Conservation (phyloP, 805 yeast genomes). For the Monosporozyma solicola region DNA sequence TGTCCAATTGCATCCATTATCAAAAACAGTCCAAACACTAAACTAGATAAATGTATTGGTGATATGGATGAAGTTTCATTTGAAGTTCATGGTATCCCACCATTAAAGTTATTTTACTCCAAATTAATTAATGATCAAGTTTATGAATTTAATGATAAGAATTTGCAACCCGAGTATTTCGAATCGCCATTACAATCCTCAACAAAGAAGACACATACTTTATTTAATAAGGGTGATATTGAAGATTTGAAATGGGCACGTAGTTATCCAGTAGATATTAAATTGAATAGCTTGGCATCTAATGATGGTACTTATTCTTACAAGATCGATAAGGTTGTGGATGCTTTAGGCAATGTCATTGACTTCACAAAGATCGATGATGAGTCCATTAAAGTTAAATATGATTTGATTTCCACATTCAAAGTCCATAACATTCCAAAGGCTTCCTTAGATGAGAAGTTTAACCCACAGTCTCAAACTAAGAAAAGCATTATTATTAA, state of each 20-base stretch:
- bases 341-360: slow-evolving; percentile 57
- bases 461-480: slow-evolving; percentile 31
- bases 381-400: slow-evolving; percentile 17
- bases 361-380: slow-evolving; percentile 32
- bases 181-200: slow-evolving; percentile 39
- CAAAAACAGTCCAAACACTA: slow-evolving; percentile 22
- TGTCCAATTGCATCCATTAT: slow-evolving; percentile 69
- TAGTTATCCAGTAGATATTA: slow-evolving; percentile 35
- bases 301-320: slow-evolving; percentile 48
- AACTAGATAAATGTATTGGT: slow-evolving; percentile 54
- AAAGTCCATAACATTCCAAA: slow-evolving; percentile 49
- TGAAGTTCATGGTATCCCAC: slow-evolving; percentile 67
- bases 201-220: slow-evolving; percentile 10
- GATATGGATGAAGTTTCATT: slow-evolving; percentile 45
- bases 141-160: slow-evolving; percentile 31
- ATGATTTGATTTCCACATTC: slow-evolving; percentile 37
- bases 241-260: slow-evolving; percentile 36
- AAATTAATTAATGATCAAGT: slow-evolving; percentile 34
- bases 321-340: slow-evolving; percentile 48
- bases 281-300: slow-evolving; percentile 34
- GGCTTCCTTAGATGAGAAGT: slow-evolving; percentile 37
- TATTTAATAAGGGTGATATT: slow-evolving; percentile 29
- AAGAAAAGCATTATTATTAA: slow-evolving; percentile 31
- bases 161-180: slow-evolving; percentile 43
- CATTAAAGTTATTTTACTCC: slow-evolving; percentile 51